These are phyloP conservation scores for Petrea volubilis DNA, from an alignment of 257 asterid genomes.

Conservation along the genomic window DNA sequence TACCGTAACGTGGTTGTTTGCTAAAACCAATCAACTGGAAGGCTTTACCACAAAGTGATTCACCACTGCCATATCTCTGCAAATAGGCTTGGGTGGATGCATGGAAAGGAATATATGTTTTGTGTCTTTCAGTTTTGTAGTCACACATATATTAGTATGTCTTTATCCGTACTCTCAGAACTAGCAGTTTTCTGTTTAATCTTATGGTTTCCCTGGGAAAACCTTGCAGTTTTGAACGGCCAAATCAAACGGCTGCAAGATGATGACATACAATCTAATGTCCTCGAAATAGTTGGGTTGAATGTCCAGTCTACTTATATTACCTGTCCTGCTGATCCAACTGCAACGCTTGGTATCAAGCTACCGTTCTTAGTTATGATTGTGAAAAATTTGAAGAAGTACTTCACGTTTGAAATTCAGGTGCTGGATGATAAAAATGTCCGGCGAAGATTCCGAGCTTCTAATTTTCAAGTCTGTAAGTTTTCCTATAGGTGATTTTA, in stretches of 20 bases:
- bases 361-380: conserved; percentile 89
- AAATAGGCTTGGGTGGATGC: neutral
- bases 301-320: conserved; percentile 83
- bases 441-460: conserved; percentile 94
- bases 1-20: neutral
- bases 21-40: neutral
- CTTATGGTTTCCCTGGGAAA: conserved; percentile 10
- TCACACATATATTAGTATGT: neutral
- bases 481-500: conserved; percentile 39
- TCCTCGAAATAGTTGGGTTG: conserved; percentile 78
- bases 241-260: conserved; percentile 84
- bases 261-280: conserved; percentile 94
- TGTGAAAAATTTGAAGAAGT: conserved; percentile 84
- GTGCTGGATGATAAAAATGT: conserved; percentile 98
- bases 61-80: neutral
- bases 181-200: neutral
- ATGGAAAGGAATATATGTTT: neutral
- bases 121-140: neutral
- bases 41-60: neutral
- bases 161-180: neutral
- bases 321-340: conserved; percentile 96
- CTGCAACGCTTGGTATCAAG: conserved; percentile 96
- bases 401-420: conserved; percentile 94
- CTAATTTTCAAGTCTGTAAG: conserved; percentile 99
- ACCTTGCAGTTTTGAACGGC: conserved; percentile 77